These are phyloP conservation scores for Rhizopogon salebrosus DNA, from an alignment of 768 basidiomycete species.

Conservation along the genomic window DNA sequence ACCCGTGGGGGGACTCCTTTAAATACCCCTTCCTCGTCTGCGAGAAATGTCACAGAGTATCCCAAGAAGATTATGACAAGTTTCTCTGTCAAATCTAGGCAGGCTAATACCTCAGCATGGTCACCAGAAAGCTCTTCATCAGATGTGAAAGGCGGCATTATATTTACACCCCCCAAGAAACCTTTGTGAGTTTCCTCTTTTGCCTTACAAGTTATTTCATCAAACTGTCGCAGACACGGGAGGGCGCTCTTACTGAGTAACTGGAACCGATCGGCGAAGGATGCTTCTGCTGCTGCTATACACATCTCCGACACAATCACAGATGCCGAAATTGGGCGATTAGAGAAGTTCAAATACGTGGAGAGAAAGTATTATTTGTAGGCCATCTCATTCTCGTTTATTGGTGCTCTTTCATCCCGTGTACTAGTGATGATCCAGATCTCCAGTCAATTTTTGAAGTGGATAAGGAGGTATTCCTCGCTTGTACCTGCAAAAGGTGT, in stretches of 20 bases:
- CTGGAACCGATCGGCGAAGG: constrained; percentile 26
- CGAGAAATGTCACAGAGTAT: neutral
- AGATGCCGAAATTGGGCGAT: constrained; percentile 34
- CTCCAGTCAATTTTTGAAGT: constrained; percentile 17
- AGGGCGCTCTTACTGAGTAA: constrained; percentile 19
- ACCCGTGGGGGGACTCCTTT: neutral
- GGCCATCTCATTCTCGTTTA: constrained; percentile 17
- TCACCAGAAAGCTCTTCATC: neutral
- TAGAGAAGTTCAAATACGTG: constrained; percentile 42
- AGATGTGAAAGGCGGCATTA: neutral
- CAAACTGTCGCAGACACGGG: constrained; percentile 7
- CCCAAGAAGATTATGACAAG: neutral
- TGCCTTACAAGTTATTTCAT: neutral
- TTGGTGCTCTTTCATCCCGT: neutral
- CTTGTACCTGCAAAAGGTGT: constrained; percentile 41
- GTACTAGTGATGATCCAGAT: constrained; percentile 6
- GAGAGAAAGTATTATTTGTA: constrained; percentile 49
- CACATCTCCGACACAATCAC: constrained; percentile 30
- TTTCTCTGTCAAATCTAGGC: neutral
- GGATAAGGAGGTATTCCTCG: constrained; percentile 31
- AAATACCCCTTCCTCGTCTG: neutral
- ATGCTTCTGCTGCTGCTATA: constrained; percentile 25
- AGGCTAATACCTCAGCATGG: neutral
- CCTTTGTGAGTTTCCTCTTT: neutral
- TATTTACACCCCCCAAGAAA: neutral